Percentiles rank a stretch among this genome's conserved stretches.
Conservation (phyloP, 2,329 filamentous ascomycete species). For the Colletotrichum nymphaeae region DNA sequence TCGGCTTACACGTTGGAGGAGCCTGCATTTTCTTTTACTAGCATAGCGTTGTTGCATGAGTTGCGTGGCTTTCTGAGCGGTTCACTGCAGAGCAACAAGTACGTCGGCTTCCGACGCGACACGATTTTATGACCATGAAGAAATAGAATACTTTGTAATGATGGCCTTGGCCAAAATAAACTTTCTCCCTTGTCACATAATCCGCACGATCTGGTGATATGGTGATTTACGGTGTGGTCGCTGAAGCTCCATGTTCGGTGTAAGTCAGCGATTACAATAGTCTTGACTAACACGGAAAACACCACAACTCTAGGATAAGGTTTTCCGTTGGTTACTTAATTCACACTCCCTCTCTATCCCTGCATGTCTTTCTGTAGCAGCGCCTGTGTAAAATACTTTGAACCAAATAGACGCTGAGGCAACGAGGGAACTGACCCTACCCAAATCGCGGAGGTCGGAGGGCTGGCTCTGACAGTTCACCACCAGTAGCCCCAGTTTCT, state of each 20-base stretch:
- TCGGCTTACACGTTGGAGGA: neutral
- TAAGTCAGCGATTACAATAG: neutral
- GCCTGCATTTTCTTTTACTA: neutral
- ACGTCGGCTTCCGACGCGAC: conserved; percentile 6
- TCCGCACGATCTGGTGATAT: neutral
- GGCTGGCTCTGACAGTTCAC: no score
- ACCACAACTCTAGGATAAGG: neutral
- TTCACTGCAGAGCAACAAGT: neutral
- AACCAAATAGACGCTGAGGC: no score
- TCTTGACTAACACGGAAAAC: neutral
- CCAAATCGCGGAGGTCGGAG: no score
- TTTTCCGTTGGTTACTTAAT: neutral
- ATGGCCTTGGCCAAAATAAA: neutral
- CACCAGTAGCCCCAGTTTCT: neutral
- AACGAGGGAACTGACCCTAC: neutral
- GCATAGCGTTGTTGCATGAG: conserved; percentile 16
- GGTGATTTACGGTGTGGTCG: neutral
- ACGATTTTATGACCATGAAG: conserved; percentile 21
- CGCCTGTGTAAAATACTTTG: no score
- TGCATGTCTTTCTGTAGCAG: neutral
- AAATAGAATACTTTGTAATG: neutral
- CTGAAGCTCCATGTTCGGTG: neutral
- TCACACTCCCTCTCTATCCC: neutral
- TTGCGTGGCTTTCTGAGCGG: neutral
- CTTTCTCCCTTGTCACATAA: no score